Conservation (phyloP, 1,139 yeast genomes). For the Diutina mesorugosa region DNA sequence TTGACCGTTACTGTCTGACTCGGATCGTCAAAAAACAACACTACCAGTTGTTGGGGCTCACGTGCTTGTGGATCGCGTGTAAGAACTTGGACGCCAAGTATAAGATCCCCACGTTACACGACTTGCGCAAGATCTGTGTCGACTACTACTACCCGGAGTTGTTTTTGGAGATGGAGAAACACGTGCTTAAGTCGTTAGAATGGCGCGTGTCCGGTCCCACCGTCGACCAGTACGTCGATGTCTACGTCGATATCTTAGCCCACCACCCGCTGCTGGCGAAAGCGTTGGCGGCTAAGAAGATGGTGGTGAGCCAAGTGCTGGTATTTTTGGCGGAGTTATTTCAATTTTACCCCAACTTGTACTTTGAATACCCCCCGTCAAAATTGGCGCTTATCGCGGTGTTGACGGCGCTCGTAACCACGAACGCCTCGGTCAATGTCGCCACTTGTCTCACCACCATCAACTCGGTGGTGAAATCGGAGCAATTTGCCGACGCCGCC, state of each 20-base stretch:
- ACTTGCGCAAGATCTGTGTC: conserved; percentile 49
- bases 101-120: conserved; percentile 46
- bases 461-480: not conserved
- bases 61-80: conserved; percentile 64
- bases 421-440: conserved; percentile 4
- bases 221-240: conserved; percentile 48
- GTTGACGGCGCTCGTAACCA: conserved; percentile 7
- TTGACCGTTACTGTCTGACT: conserved; percentile 40
- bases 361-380: conserved; percentile 41
- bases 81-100: conserved; percentile 60
- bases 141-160: conserved; percentile 45
- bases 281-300: conserved; percentile 13
- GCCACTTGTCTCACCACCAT: not conserved
- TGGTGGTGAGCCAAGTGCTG: conserved; percentile 36
- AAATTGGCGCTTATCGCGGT: conserved; percentile 47
- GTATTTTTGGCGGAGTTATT: conserved; percentile 53
- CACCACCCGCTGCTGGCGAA: conserved; percentile 12
- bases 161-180: conserved; percentile 59
- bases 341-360: conserved; percentile 48
- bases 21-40: conserved; percentile 40
- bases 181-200: conserved; percentile 42
- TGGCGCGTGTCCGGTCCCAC: conserved; percentile 50
- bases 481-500: not conserved
- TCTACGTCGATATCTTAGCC: conserved; percentile 23
- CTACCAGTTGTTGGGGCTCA: conserved; percentile 56